Conservation (phyloP, 2,329 filamentous ascomycete species). For the Diaporthe velutina region DNA sequence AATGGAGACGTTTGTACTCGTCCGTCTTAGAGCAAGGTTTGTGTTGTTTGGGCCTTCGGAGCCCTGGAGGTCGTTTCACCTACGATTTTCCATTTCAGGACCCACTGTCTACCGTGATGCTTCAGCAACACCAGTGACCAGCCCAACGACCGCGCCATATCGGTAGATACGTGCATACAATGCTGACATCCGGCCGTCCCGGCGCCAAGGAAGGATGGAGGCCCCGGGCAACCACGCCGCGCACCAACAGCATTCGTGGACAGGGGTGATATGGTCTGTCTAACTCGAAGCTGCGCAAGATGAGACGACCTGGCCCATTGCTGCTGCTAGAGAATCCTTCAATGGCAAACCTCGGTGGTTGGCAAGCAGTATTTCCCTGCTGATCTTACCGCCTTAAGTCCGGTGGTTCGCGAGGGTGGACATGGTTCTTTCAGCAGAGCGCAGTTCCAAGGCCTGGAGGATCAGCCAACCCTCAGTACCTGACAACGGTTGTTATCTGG, state of each 20-base stretch:
- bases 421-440: too few relatives aligned
- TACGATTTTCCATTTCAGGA: background rate
- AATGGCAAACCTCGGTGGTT: background rate
- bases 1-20: background rate
- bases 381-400: background rate
- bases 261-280: background rate
- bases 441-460: background rate
- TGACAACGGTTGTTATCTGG: background rate
- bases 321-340: background rate
- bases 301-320: background rate
- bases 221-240: background rate
- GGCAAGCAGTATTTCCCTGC: background rate
- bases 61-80: background rate
- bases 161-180: background rate
- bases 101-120: too few relatives aligned
- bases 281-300: background rate
- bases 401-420: background rate
- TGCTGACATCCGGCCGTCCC: background rate
- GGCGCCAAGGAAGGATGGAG: background rate
- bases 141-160: background rate
- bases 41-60: background rate
- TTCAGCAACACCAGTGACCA: background rate
- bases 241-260: background rate
- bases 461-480: background rate
- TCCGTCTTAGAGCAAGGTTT: background rate